Percentiles rank a stretch among this genome's conserved stretches.
Evolutionary conservation across 2,329 filamentous ascomycete species (phyloP).

Genomic region (Alternaria sp.): DNA sequence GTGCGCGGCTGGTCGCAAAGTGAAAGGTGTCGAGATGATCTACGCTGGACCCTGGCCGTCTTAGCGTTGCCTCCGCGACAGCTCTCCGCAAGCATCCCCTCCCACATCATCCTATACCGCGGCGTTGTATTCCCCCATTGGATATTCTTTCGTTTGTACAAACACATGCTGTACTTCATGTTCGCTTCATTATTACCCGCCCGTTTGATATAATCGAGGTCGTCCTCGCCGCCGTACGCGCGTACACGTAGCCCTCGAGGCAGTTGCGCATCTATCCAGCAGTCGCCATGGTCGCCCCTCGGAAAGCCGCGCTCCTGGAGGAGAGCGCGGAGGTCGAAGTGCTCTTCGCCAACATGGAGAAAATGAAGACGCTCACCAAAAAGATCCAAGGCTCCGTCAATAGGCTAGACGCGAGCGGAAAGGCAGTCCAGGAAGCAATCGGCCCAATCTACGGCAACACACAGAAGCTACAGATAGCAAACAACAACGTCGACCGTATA

Average conservation of each 20-base stretch:
- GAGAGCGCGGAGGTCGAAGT: slow-evolving; percentile 73
- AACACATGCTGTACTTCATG: slow-evolving; percentile 4
- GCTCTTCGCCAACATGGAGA: slow-evolving; percentile 76
- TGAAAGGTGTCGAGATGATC: slow-evolving; percentile 4
- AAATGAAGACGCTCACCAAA: slow-evolving; percentile 90
- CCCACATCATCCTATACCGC: slow-evolving; percentile 5
- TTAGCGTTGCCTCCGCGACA: slow-evolving; percentile 29
- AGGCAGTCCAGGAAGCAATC: slow-evolving; percentile 89
- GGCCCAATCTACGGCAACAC: slow-evolving; percentile 94
- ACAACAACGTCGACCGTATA: slow-evolving; percentile 85
- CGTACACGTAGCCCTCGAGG: slow-evolving; percentile 8
- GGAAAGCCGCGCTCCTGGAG: slow-evolving; percentile 65
- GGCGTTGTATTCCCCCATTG: not conserved
- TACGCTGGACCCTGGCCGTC: slow-evolving; percentile 28
- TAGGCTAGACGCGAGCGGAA: slow-evolving; percentile 84
- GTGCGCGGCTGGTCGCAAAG: not conserved
- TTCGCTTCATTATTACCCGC: slow-evolving; percentile 4
- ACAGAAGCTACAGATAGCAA: slow-evolving; percentile 83
- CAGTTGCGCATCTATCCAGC: slow-evolving; percentile 23
- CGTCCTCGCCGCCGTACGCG: slow-evolving; percentile 1
- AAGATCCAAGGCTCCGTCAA: slow-evolving; percentile 90
- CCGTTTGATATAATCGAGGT: slow-evolving; percentile 6
- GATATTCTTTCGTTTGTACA: not conserved
- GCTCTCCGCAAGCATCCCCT: slow-evolving; percentile 37
- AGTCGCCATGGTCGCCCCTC: slow-evolving; percentile 58